These are phyloP conservation scores for Parastagonospora avenae DNA, from an alignment of 2,329 filamentous ascomycete genomes.

Conservation along the genomic window DNA sequence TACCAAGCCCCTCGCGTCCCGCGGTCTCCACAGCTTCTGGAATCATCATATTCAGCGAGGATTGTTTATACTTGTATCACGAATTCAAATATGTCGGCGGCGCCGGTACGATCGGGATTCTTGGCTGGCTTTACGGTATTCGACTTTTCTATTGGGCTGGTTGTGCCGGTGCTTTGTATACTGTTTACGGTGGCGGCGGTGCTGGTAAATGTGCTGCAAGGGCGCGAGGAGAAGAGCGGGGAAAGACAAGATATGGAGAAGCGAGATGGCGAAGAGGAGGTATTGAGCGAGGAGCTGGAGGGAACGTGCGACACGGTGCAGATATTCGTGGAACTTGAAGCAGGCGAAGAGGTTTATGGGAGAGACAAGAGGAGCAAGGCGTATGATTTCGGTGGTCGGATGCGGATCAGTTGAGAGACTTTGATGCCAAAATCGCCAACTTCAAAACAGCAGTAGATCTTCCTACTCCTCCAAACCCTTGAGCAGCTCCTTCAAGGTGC, in stretches of 20 bases:
- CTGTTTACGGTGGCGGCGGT: background rate
- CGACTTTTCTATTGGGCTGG: background rate
- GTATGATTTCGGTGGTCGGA: background rate
- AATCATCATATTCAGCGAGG: no score
- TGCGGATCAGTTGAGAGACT: background rate
- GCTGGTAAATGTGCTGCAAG: background rate
- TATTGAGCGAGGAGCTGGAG: background rate
- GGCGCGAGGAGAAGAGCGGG: background rate
- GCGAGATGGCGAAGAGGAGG: background rate
- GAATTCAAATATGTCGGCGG: background rate
- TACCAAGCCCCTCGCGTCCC: no score
- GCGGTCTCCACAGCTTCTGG: no score
- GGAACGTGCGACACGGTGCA: background rate
- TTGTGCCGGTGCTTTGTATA: background rate
- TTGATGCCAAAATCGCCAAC: background rate
- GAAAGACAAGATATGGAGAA: background rate
- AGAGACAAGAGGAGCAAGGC: background rate
- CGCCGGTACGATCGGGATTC: background rate
- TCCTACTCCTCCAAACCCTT: no score
- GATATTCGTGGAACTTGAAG: background rate
- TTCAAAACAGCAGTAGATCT: background rate
- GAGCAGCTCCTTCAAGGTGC: no score
- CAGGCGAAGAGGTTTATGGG: background rate
- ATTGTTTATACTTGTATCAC: no score
- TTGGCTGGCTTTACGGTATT: background rate